Evolutionary conservation across 2,329 filamentous ascomycete species (phyloP).

Genomic region (Xylariaceae sp.): DNA sequence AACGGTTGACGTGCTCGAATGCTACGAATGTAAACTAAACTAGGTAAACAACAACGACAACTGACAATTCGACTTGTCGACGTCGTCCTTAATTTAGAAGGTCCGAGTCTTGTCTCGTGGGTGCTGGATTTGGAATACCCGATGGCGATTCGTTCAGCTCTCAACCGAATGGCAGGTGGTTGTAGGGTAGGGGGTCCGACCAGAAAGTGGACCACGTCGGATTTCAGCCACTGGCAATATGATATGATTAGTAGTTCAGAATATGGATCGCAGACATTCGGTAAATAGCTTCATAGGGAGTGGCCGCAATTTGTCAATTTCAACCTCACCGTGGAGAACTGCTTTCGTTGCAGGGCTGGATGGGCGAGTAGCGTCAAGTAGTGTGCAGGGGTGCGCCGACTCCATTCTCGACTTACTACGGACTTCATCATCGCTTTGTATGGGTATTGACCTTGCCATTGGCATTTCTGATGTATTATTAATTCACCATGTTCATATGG

Average conservation of each 20-base stretch:
- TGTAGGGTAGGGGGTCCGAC: background rate
- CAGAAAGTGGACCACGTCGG: background rate
- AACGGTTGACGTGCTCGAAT: no score
- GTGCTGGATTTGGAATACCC: slow-evolving; percentile 17
- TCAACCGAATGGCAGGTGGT: background rate
- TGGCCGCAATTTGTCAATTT: background rate
- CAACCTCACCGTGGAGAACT: background rate
- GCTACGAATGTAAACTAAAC: background rate
- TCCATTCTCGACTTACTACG: background rate
- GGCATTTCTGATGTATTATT: background rate
- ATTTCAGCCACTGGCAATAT: background rate
- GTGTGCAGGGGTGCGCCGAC: background rate
- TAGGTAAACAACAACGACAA: slow-evolving; percentile 3
- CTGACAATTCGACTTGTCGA: slow-evolving; percentile 4
- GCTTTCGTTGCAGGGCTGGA: background rate
- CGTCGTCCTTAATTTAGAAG: slow-evolving; percentile 17
- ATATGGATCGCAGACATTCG: background rate
- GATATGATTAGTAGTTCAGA: background rate
- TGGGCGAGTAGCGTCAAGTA: background rate
- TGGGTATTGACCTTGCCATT: background rate
- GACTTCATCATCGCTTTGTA: background rate
- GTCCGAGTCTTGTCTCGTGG: slow-evolving; percentile 4
- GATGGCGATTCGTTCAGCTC: slow-evolving; percentile 3
- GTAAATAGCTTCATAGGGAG: background rate
- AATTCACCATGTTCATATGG: background rate